Conservation (phyloP, 306 rosid genomes). For the Quercus robur region DNA sequence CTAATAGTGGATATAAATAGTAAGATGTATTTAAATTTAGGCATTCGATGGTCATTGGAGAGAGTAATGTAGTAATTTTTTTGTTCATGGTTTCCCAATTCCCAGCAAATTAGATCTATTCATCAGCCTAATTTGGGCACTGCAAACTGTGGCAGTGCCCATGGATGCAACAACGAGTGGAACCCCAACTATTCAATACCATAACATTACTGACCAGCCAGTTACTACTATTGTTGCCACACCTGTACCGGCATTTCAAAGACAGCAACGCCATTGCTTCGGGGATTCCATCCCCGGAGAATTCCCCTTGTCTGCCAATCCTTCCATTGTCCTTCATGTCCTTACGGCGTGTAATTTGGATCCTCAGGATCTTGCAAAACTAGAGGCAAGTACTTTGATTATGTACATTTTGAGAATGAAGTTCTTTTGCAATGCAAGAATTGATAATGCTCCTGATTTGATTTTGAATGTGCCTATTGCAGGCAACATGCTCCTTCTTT, state of each 20-base stretch:
- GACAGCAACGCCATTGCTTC: slow-evolving; percentile 77
- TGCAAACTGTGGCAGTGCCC: slow-evolving; percentile 86
- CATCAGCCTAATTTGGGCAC: slow-evolving; percentile 69
- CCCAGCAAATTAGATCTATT: slow-evolving; percentile 54
- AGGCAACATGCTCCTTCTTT: slow-evolving; percentile 96
- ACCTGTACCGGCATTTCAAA: slow-evolving; percentile 58
- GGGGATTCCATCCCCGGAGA: slow-evolving; percentile 87
- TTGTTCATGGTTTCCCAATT: slow-evolving; percentile 52
- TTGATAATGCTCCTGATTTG: slow-evolving; percentile 42
- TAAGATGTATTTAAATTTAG: not conserved
- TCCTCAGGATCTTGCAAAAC: slow-evolving; percentile 90
- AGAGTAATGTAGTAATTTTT: slow-evolving; percentile 43
- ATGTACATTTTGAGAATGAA: slow-evolving; percentile 2
- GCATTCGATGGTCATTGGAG: slow-evolving; percentile 7
- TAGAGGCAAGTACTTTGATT: slow-evolving; percentile 76
- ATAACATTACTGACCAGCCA: slow-evolving; percentile 84
- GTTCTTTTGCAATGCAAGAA: slow-evolving; percentile 12
- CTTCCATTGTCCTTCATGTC: slow-evolving; percentile 94
- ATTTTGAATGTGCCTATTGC: slow-evolving; percentile 45
- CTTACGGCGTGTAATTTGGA: slow-evolving; percentile 77
- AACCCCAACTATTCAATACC: slow-evolving; percentile 79
- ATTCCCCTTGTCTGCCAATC: slow-evolving; percentile 90
- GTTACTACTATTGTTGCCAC: slow-evolving; percentile 60
- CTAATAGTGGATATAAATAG: not conserved
- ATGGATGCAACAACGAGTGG: slow-evolving; percentile 96